Conservation (phyloP, 73 alveolate genomes). For the Paramecium pentaurelia region DNA sequence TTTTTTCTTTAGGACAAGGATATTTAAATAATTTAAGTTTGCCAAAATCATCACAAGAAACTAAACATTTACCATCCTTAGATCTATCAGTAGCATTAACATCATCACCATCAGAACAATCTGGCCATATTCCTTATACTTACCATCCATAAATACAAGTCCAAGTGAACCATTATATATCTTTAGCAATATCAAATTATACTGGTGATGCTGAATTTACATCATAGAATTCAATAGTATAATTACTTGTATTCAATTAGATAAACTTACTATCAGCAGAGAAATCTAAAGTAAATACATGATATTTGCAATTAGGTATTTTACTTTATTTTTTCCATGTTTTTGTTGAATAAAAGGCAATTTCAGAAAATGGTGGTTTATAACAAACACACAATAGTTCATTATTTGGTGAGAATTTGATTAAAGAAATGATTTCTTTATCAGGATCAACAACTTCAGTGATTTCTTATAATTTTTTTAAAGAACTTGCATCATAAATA, state of each 20-base stretch:
- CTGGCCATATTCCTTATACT: constrained; percentile 97
- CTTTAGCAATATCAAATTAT: constrained; percentile 38
- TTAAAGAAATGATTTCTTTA: constrained; percentile 77
- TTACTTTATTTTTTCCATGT: constrained; percentile 75
- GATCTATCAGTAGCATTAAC: constrained; percentile 91
- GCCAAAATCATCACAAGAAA: constrained; percentile 97
- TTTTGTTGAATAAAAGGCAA: constrained; percentile 81
- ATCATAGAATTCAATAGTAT: constrained; percentile 76
- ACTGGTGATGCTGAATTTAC: constrained; percentile 53
- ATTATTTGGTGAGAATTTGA: constrained; percentile 93
- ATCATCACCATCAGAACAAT: constrained; percentile 97
- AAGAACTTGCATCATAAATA: constrained; percentile 77
- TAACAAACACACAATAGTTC: constrained; percentile 84
- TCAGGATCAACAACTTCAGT: constrained; percentile 80
- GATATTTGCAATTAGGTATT: constrained; percentile 84
- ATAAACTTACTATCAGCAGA: constrained; percentile 83
- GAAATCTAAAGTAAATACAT: constrained; percentile 93
- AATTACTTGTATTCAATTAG: constrained; percentile 70
- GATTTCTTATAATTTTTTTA: constrained; percentile 10
- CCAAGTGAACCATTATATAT: constrained; percentile 90
- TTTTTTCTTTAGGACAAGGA: constrained; percentile 80
- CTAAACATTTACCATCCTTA: constrained; percentile 80
- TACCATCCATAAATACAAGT: constrained; percentile 96
- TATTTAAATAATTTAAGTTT: constrained; percentile 91
- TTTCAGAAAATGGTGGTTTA: constrained; percentile 80